Evolutionary conservation across 495 filamentous ascomycete genomes (phyloP), one percentile per base, ranked within the genome.

Genomic region (Penicillium riverlandense): DNA sequence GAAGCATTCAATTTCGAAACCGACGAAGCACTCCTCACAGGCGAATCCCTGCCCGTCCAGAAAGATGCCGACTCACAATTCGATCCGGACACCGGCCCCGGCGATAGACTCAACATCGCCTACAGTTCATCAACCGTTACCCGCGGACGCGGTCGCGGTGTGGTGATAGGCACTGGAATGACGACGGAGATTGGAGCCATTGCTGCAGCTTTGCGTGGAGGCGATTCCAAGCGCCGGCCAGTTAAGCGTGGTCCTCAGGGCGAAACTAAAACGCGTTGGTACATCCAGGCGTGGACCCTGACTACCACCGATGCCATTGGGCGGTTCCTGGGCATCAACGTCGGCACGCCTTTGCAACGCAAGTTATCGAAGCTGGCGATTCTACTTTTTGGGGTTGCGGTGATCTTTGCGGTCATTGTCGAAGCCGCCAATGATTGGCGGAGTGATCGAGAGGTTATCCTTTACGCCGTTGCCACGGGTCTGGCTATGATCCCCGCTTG

Each of bases 121-220:
- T 88, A 83, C 57, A 79, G 79, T 35, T 85, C 82, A 4, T 84
- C 82, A 11, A 86, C 80, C 0, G 75, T 88, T 5, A 85, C 85
- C 12, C 80, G 83, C 41, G 84, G 85, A 7, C 78, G 85, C 15
- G 84, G 72, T 11, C 71, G 74, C 34, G 85, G 84, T 31, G 75
- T 89, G 29, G 80, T 81, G n/a, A 75, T 84, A 34, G 78, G 79
- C 11, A 86, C 79, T 2, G 84, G 83, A 28, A 86, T 86, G 79
- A 62, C 65, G 41, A 87, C 84, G 3, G 80, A 87, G 47, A 84
- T 88, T 34, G 85, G 85, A 11, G 74, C 76, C 36, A 86, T 89
- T 41, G 84, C 84, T 16, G 65, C 75, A 12, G 63, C 83, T 8
- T 74, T 88, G 3, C 78, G 75, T 13, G 67, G 68, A 22, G 67